Evolutionary conservation across 352 stramenopile species (phyloP).

Genomic region (Globisporangium sylvaticum): DNA sequence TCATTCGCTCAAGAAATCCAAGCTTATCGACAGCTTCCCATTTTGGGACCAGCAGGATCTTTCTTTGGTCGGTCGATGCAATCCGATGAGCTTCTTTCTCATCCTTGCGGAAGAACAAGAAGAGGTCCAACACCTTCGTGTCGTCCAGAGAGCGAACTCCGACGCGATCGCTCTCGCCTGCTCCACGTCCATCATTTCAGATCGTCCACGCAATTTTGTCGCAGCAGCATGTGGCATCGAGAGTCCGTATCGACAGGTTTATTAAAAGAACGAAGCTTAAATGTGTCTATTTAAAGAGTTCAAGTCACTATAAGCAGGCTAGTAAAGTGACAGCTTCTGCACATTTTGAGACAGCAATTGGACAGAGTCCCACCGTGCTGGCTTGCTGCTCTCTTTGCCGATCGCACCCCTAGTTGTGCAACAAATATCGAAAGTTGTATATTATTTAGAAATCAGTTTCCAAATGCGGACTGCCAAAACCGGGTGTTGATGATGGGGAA

Average conservation of each 20-base stretch:
- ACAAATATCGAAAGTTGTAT: neutral
- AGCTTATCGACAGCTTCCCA: neutral
- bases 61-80: neutral
- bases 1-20: neutral
- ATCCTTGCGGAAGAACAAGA: neutral
- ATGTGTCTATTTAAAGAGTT: neutral
- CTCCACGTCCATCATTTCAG: neutral
- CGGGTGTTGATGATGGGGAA: neutral
- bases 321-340: neutral
- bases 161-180: neutral
- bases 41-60: too few species aligned
- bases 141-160: neutral
- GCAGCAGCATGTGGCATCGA: neutral
- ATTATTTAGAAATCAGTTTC: neutral
- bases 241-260: neutral
- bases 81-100: neutral
- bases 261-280: neutral
- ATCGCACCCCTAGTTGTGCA: neutral
- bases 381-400: neutral
- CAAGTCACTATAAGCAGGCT: too few species aligned
- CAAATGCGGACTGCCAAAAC: neutral
- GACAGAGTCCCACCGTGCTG: neutral
- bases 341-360: neutral
- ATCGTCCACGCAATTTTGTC: neutral
- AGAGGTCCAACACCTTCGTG: neutral